Base-by-base conservation (phyloP, 2,329 filamentous ascomycete genomes). In the Fusarium penzigii region DNA sequence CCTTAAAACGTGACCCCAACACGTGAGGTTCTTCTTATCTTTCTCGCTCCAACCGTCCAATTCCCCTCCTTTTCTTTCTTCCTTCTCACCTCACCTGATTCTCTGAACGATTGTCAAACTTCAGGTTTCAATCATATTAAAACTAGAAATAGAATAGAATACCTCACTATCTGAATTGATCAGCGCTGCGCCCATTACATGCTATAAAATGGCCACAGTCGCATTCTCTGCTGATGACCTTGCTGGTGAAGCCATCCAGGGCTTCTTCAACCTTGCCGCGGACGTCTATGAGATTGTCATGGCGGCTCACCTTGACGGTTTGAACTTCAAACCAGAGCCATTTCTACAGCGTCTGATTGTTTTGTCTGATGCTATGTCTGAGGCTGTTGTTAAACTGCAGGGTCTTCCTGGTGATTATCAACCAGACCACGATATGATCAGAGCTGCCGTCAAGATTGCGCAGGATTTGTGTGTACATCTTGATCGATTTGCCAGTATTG, bases 151-250 rank as follows among this genome's bases (percentile, higher is more conserved):
- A 16, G 17, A 34, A 45, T 10, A 20, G 39, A 39, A 12, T 58
- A 44, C n/a, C 16, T 39, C 17, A 14, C 6, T 17, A 13, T 16
- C 36, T 16, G 47, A 56, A 57, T 51, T 52, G 32, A 55, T 16
- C 39, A 12, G 44, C 61, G 46, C 59, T 57, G 57, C 36, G 34
- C 29, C 55, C 58, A 62, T 67, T 67, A 68, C 56, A 68, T 65
- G 65, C 51, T 67, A 66, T 68, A 68, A 67, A 67, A 68, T 69
- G 67, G 63, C 58, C 29, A 52, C 58, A 60, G 61, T 48, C 53
- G 45, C 53, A 36, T 14, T 48, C 7, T 29, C 38, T 25, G 20
- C 39, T n/a, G 29, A 29, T 42, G 53, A 47, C 39, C 43, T 34
- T 39, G 29, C 51, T 20, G 16, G 39, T 13, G 54, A 56, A 40